Conservation (phyloP, 2,329 filamentous ascomycete genomes). For the Malbranchea cinnamomea region DNA sequence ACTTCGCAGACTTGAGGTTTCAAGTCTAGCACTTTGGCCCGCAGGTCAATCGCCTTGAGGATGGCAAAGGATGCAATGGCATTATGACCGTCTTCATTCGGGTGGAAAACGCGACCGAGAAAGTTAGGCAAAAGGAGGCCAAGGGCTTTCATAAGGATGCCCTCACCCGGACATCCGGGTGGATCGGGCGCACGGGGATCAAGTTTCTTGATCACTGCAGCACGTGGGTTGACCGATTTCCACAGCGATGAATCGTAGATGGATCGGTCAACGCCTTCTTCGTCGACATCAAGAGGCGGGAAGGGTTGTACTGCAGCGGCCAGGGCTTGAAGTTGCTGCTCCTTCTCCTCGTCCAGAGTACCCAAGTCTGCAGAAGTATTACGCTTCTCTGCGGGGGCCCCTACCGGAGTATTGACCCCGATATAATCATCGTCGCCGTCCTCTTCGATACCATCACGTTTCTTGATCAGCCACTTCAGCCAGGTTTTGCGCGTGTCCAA, state of each 20-base stretch:
- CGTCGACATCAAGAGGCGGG: constrained; percentile 1
- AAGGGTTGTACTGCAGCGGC: neutral
- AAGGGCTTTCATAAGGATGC: constrained; percentile 9
- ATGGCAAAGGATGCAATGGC: constrained; percentile 16
- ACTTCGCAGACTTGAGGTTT: constrained; percentile 7
- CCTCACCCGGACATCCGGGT: constrained; percentile 17
- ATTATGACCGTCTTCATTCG: constrained; percentile 14
- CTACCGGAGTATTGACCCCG: too few relatives aligned
- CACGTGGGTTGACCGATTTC: constrained; percentile 13
- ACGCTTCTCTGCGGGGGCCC: too few relatives aligned
- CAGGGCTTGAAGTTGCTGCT: neutral
- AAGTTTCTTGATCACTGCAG: constrained; percentile 11
- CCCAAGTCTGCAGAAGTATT: too few relatives aligned
- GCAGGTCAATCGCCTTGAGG: constrained; percentile 11
- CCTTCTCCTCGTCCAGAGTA: neutral
- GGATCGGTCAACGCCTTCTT: constrained; percentile 6
- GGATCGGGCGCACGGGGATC: constrained; percentile 13
- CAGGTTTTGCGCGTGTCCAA: constrained; percentile 9
- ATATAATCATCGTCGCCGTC: too few relatives aligned
- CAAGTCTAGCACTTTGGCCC: constrained; percentile 12
- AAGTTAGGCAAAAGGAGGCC: constrained; percentile 16
- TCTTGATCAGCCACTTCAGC: constrained; percentile 6
- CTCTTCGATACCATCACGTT: too few relatives aligned
- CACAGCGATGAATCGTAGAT: constrained; percentile 14
- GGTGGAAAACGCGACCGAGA: constrained; percentile 20